A percentile compares a stretch with the other conserved stretches of the same genome.
phyloP scores from a whole-genome alignment of 108 stramenopile species.

The Cylindrotheca fusiformis region DNA sequence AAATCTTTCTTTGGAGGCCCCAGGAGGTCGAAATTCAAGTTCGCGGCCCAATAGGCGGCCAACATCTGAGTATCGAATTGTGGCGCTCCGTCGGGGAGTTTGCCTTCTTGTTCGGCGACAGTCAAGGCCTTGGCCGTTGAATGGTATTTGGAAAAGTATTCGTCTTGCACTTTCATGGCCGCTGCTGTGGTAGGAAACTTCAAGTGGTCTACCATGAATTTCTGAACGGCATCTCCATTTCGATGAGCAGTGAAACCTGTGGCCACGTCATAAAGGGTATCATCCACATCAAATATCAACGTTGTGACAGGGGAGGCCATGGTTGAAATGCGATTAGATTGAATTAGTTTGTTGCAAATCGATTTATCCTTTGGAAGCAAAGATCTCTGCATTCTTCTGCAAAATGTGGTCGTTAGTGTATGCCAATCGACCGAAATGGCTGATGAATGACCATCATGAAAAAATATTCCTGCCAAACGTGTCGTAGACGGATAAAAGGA shows the following conservation, averaged over 20 bases:
- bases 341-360: too few relatives aligned
- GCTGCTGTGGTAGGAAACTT: conserved; percentile 42
- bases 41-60: conserved; percentile 66
- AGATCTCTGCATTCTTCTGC: too few relatives aligned
- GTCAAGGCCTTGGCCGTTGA: conserved; percentile 76
- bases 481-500: too few relatives aligned
- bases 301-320: conserved; percentile 28
- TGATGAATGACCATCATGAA: too few relatives aligned
- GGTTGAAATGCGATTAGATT: neutral
- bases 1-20: conserved; percentile 41
- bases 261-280: conserved; percentile 79
- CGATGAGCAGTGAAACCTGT: conserved; percentile 81
- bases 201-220: conserved; percentile 72
- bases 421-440: too few relatives aligned
- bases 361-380: too few relatives aligned
- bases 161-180: conserved; percentile 57
- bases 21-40: conserved; percentile 61
- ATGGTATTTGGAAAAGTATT: conserved; percentile 77
- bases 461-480: too few relatives aligned
- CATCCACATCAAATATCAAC: conserved; percentile 86
- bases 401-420: too few relatives aligned
- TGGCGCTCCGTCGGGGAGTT: conserved; percentile 45
- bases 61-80: conserved; percentile 27
- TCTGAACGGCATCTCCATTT: conserved; percentile 55
- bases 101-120: conserved; percentile 70